Percentiles rank a stretch among this genome's conserved stretches.
Conservation (phyloP, 495 filamentous ascomycete genomes). For the Astrocystis sublimbata region DNA sequence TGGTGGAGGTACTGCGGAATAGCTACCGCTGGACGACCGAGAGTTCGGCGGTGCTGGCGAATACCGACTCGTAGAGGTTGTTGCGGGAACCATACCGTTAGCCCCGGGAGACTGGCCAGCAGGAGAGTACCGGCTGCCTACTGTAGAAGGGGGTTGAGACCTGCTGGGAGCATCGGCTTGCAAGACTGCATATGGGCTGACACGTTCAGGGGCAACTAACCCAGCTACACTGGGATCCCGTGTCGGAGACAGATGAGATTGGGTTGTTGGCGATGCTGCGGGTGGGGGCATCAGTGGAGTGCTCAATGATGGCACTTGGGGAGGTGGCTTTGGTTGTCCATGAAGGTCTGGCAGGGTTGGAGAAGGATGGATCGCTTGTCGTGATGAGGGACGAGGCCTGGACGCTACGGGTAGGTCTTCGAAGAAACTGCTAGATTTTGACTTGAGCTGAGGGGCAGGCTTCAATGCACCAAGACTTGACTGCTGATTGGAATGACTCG, state of each 20-base stretch:
- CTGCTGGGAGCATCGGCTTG: slow-evolving; percentile 42
- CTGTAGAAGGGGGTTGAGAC: slow-evolving; percentile 37
- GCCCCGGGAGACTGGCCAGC: slow-evolving; percentile 45
- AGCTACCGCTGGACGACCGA: slow-evolving; percentile 40
- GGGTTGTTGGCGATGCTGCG: slow-evolving; percentile 33
- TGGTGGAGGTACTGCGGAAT: slow-evolving; percentile 46
- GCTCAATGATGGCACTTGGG: slow-evolving; percentile 35
- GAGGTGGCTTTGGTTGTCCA: slow-evolving; percentile 30
- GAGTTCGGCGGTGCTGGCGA: slow-evolving; percentile 52
- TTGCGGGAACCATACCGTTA: slow-evolving; percentile 34
- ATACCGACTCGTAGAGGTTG: slow-evolving; percentile 49
- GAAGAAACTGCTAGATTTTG: slow-evolving; percentile 70
- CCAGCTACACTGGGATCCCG: slow-evolving; percentile 35
- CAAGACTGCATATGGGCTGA: slow-evolving; percentile 63
- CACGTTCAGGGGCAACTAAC: slow-evolving; percentile 56
- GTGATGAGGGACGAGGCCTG: slow-evolving; percentile 55
- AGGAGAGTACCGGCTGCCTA: slow-evolving; percentile 60
- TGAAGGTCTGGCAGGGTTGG: slow-evolving; percentile 41
- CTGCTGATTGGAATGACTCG: slow-evolving; percentile 37
- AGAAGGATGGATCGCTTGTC: slow-evolving; percentile 40
- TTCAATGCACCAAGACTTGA: slow-evolving; percentile 29
- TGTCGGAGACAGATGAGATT: slow-evolving; percentile 27
- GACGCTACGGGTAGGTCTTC: slow-evolving; percentile 77
- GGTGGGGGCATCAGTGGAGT: slow-evolving; percentile 25
- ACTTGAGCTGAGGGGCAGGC: slow-evolving; percentile 35